phyloP scores from a whole-genome alignment of 106 monocot genomes.

The Dioscorea dumetorum region DNA sequence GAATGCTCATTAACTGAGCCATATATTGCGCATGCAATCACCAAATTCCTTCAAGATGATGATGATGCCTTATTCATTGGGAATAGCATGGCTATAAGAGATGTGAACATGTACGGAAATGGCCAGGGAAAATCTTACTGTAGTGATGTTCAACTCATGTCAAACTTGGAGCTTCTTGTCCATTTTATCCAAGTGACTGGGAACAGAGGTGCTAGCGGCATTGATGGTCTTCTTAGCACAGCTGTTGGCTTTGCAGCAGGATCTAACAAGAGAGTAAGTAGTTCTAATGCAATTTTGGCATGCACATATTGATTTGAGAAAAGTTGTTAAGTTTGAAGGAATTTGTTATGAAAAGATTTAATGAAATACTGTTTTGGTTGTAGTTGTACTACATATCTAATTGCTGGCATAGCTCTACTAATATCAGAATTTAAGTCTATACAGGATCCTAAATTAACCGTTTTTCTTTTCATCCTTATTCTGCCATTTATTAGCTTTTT shows the following conservation, averaged over 20 bases:
- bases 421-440: no score
- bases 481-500: no score
- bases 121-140: constrained; percentile 28
- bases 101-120: constrained; percentile 83
- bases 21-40: constrained; percentile 67
- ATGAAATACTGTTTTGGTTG: background rate
- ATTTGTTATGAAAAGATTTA: background rate
- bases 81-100: constrained; percentile 92
- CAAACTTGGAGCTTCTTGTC: constrained; percentile 22
- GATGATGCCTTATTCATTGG: constrained; percentile 77
- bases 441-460: no score
- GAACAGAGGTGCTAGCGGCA: constrained; percentile 95
- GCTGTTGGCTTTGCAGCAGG: constrained; percentile 84
- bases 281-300: background rate
- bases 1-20: constrained; percentile 74
- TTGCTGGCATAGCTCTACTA: no score
- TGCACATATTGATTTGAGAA: background rate
- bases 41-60: constrained; percentile 36
- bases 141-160: background rate
- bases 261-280: constrained; percentile 59
- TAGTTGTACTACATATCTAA: background rate
- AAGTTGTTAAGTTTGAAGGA: background rate
- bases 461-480: no score
- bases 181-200: constrained; percentile 58
- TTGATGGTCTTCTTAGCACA: constrained; percentile 93